A percentile compares a stretch with the other conserved stretches of the same genome.
Conservation (phyloP, 768 basidiomycete species). For the Boletellus ananiceps region DNA sequence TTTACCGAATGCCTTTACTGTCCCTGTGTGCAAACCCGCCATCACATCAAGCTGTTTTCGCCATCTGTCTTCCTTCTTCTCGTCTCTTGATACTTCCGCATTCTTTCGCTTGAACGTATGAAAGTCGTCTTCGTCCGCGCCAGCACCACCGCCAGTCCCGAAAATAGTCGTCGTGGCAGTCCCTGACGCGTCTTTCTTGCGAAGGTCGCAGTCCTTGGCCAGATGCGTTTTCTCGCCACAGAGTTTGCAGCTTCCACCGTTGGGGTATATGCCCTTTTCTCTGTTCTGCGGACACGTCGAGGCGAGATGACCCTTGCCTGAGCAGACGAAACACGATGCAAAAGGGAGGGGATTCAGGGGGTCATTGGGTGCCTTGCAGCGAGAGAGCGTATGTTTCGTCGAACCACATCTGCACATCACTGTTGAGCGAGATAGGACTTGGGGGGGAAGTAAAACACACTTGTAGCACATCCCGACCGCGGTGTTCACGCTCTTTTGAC, state of each 20-base stretch:
- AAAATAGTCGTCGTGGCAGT: conserved; percentile 20
- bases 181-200: conserved; percentile 48
- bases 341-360: conserved; percentile 70
- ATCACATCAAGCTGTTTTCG: conserved; percentile 42
- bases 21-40: conserved; percentile 41
- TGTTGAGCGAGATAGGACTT: not conserved
- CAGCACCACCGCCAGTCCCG: conserved; percentile 45
- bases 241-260: conserved; percentile 87
- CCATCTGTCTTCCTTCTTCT: conserved; percentile 43
- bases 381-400: conserved; percentile 68
- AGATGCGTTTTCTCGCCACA: conserved; percentile 84
- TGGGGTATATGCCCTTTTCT: conserved; percentile 79
- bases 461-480: conserved; percentile 65
- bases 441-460: conserved; percentile 31
- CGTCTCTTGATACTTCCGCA: conserved; percentile 55
- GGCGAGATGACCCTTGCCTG: conserved; percentile 78
- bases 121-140: conserved; percentile 95
- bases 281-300: conserved; percentile 78
- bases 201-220: conserved; percentile 73
- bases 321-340: conserved; percentile 91
- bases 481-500: conserved; percentile 22
- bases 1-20: conserved; percentile 34
- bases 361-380: conserved; percentile 64
- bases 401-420: conserved; percentile 67
- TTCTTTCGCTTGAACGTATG: conserved; percentile 69